A percentile compares a stretch with the other conserved stretches of the same genome.
Evolutionary conservation across 352 stramenopile genomes (phyloP).

Genomic region (Globisporangium sylvaticum): DNA sequence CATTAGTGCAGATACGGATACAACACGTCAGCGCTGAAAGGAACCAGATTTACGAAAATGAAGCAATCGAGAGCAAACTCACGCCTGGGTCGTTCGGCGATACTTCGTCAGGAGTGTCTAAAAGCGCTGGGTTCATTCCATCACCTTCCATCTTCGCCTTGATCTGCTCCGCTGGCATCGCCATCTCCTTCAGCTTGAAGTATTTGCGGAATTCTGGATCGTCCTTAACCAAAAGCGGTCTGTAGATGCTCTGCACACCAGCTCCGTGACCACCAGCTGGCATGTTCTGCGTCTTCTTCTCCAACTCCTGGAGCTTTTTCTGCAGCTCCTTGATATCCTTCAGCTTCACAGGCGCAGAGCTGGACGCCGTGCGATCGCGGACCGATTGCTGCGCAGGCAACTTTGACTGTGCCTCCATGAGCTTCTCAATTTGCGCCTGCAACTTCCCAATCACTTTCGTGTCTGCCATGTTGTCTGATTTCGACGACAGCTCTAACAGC

Average conservation of each 20-base stretch:
- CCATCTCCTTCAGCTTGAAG: slow-evolving; percentile 81
- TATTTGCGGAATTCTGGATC: slow-evolving; percentile 74
- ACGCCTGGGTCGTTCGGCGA: slow-evolving; percentile 79
- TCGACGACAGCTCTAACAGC: slow-evolving; percentile 59
- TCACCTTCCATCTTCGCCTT: slow-evolving; percentile 78
- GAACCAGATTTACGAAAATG: not conserved
- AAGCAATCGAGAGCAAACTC: slow-evolving; percentile 18
- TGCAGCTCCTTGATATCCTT: slow-evolving; percentile 77
- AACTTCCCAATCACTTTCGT: slow-evolving; percentile 53
- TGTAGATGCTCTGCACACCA: slow-evolving; percentile 30
- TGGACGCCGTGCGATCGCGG: slow-evolving; percentile 31
- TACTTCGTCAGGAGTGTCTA: slow-evolving; percentile 66
- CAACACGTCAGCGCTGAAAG: not conserved
- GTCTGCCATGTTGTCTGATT: slow-evolving; percentile 43
- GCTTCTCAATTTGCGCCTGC: slow-evolving; percentile 69
- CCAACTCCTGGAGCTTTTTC: slow-evolving; percentile 66
- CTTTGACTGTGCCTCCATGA: slow-evolving; percentile 45
- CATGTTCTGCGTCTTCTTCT: slow-evolving; percentile 67
- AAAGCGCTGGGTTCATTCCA: slow-evolving; percentile 48
- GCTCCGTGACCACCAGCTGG: not conserved
- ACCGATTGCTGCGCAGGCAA: slow-evolving; percentile 19
- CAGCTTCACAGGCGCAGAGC: slow-evolving; percentile 40
- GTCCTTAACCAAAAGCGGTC: slow-evolving; percentile 59
- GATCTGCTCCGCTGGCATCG: slow-evolving; percentile 78
- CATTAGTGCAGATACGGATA: slow-evolving; percentile 3